Percentiles rank a stretch among this genome's conserved stretches.
phyloP scores from a whole-genome alignment of 495 filamentous ascomycete species.

The Penicillium atrosanguineum region DNA sequence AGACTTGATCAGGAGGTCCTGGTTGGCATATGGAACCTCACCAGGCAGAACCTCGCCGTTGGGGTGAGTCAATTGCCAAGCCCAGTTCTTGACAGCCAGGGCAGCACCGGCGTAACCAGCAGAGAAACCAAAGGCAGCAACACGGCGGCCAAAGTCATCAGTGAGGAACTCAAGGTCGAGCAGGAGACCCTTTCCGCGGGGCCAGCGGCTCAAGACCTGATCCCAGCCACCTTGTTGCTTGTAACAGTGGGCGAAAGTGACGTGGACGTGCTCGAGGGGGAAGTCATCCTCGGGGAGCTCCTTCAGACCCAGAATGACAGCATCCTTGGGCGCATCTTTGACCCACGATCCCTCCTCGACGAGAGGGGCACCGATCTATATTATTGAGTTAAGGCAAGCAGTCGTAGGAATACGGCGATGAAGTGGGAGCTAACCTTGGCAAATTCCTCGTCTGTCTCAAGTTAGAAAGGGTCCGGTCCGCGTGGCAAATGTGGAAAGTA shows the following conservation, averaged over 20 bases:
- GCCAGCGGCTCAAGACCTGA: slow-evolving; percentile 74
- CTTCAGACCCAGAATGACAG: slow-evolving; percentile 90
- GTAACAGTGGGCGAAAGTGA: slow-evolving; percentile 84
- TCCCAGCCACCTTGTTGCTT: slow-evolving; percentile 89
- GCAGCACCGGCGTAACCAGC: slow-evolving; percentile 81
- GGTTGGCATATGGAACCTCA: slow-evolving; percentile 73
- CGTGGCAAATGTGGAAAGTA: neutral
- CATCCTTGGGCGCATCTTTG: slow-evolving; percentile 65
- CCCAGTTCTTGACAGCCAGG: slow-evolving; percentile 81
- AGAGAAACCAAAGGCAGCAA: slow-evolving; percentile 76
- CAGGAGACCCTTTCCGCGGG: slow-evolving; percentile 77
- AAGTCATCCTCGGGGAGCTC: slow-evolving; percentile 88
- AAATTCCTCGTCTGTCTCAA: slow-evolving; percentile 50
- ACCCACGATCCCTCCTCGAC: slow-evolving; percentile 81
- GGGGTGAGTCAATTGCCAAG: slow-evolving; percentile 76
- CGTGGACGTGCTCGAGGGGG: slow-evolving; percentile 80
- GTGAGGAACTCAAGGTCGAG: slow-evolving; percentile 92
- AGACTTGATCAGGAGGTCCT: slow-evolving; percentile 67
- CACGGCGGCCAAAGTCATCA: slow-evolving; percentile 71
- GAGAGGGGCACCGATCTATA: slow-evolving; percentile 65
- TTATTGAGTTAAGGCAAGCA: slow-evolving; percentile 5
- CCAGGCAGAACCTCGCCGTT: slow-evolving; percentile 61
- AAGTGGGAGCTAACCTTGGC: slow-evolving; percentile 32
- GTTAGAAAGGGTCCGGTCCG: neutral
- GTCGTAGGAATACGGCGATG: neutral